phyloP scores from a whole-genome alignment of 352 stramenopile genomes.

The Halophytophthora polymorphica region DNA sequence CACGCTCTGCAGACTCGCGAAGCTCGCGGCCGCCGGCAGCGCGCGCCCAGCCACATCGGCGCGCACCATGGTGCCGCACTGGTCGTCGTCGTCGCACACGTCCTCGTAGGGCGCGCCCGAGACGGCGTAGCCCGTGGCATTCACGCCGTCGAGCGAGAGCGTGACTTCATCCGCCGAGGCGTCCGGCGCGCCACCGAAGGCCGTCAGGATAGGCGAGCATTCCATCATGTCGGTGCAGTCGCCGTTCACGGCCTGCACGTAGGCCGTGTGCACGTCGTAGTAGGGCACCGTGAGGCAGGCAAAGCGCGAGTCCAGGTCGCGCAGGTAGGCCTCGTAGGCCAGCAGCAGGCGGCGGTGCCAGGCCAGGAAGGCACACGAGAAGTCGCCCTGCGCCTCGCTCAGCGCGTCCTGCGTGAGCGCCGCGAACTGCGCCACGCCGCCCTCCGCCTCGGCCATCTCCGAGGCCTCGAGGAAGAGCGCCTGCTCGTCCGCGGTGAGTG shows the following conservation, averaged over 20 bases:
- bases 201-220: conserved; percentile 58
- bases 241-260: conserved; percentile 38
- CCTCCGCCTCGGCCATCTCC: conserved; percentile 32
- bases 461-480: conserved; percentile 58
- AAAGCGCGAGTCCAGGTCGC: conserved; percentile 49
- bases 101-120: conserved; percentile 29
- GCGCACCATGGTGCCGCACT: conserved; percentile 38
- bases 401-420: conserved; percentile 46
- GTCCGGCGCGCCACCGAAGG: conserved; percentile 34
- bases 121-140: conserved; percentile 30
- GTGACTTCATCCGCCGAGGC: conserved; percentile 7
- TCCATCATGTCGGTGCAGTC: conserved; percentile 60
- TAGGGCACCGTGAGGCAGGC: conserved; percentile 73
- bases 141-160: conserved; percentile 25
- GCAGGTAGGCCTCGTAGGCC: conserved; percentile 64
- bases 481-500: conserved; percentile 39
- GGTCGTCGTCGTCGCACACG: conserved; percentile 41
- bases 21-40: conserved; percentile 50
- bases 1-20: conserved; percentile 45
- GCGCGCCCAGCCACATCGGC: conserved; percentile 31
- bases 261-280: conserved; percentile 74
- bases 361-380: conserved; percentile 57
- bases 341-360: conserved; percentile 69
- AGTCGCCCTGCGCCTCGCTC: conserved; percentile 43
- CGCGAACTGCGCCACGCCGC: conserved; percentile 46